phyloP scores from a whole-genome alignment of 2,329 filamentous ascomycete genomes.

The Apiospora malaysiana region DNA sequence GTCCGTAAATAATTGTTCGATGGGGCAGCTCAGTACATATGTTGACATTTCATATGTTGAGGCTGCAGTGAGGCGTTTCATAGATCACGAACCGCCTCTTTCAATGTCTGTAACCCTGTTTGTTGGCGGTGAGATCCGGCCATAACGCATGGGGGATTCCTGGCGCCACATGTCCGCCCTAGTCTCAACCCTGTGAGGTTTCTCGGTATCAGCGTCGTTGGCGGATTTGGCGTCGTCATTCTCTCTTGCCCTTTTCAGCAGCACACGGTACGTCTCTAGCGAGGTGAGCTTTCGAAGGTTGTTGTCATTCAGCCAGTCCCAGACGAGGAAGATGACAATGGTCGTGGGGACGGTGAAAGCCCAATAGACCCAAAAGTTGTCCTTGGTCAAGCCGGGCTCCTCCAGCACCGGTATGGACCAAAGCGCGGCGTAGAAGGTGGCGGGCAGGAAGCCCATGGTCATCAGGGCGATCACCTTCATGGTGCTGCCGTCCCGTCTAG shows the following conservation, averaged over 20 bases:
- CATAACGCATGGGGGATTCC: not conserved
- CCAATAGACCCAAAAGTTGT: conserved; percentile 27
- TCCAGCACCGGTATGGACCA: conserved; percentile 31
- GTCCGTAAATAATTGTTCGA: no score
- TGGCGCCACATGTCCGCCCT: not conserved
- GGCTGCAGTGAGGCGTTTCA: not conserved
- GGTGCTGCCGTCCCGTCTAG: conserved; percentile 40
- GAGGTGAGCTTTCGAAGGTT: not conserved
- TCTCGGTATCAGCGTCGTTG: not conserved
- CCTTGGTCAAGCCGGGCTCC: not conserved
- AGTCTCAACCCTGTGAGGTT: not conserved
- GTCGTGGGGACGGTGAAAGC: conserved; percentile 23
- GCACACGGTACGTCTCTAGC: not conserved
- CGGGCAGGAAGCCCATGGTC: conserved; percentile 48
- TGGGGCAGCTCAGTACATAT: not conserved
- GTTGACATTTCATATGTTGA: no score
- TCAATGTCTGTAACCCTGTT: not conserved
- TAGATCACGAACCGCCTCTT: not conserved
- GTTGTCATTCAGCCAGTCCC: conserved; percentile 24
- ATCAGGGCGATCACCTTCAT: conserved; percentile 47
- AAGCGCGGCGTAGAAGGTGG: conserved; percentile 45
- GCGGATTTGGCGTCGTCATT: not conserved
- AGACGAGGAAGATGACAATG: conserved; percentile 22
- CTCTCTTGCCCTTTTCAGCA: not conserved
- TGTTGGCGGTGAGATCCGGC: not conserved